These are phyloP conservation scores for Oryza longistaminata DNA, from an alignment of 176 grass and related monocot species.

Conservation along the genomic window DNA sequence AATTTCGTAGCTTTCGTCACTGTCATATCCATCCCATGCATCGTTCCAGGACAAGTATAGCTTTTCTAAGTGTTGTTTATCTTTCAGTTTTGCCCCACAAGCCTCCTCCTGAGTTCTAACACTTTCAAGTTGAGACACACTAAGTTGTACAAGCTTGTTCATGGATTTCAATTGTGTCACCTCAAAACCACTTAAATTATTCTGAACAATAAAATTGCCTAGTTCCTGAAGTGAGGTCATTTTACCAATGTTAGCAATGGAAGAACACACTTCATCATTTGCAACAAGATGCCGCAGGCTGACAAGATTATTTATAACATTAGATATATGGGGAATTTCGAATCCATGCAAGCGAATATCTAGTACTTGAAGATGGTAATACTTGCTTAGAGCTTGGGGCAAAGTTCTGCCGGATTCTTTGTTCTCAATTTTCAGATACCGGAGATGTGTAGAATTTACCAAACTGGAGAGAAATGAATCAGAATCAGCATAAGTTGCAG, in stretches of 20 bases:
- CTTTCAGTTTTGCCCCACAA: not conserved
- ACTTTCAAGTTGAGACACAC: not conserved
- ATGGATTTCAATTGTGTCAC: constrained; percentile 25
- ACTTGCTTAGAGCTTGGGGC: constrained; percentile 6
- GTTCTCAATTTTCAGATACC: constrained; percentile 4
- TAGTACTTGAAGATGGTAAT: constrained; percentile 47
- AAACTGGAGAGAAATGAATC: not conserved
- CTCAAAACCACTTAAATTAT: not conserved
- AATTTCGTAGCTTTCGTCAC: not conserved
- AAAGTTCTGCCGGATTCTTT: not conserved
- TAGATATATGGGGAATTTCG: no score
- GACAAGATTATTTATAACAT: not conserved
- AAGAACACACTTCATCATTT: accelerated
- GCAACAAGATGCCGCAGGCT: constrained; percentile 17
- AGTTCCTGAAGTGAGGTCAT: constrained; percentile 29
- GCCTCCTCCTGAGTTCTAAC: not conserved
- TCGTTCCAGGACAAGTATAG: constrained; percentile 32
- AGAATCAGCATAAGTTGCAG: constrained; percentile 16
- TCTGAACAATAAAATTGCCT: not conserved
- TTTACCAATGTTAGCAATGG: not conserved
- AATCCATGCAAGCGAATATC: not conserved
- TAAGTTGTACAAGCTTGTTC: constrained; percentile 15
- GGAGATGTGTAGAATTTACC: constrained; percentile 17
- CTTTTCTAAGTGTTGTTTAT: constrained; percentile 32
- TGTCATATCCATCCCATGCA: not conserved